phyloP scores from a whole-genome alignment of 148 eudicot genomes.

The Gaultheria prostrata region DNA sequence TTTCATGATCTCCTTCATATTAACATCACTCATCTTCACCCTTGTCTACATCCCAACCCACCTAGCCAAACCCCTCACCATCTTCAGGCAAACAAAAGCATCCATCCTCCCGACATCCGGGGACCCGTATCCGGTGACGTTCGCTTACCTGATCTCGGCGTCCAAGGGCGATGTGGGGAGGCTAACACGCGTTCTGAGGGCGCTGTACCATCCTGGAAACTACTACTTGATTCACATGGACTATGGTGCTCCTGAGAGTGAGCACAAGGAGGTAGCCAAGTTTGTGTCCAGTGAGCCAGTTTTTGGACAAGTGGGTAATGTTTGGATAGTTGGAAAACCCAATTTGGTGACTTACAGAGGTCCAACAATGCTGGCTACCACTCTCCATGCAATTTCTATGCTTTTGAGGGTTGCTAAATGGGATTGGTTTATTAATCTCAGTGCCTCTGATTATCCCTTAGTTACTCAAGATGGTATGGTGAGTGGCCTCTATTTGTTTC shows the following conservation, averaged over 20 bases:
- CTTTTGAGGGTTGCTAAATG: slow-evolving; percentile 59
- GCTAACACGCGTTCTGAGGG: slow-evolving; percentile 56
- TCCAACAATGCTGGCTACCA: slow-evolving; percentile 81
- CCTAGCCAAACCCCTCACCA: slow-evolving; percentile 32
- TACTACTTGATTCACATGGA: slow-evolving; percentile 78
- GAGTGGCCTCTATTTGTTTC: slow-evolving; percentile 40
- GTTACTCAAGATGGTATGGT: slow-evolving; percentile 99
- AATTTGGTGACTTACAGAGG: slow-evolving; percentile 89
- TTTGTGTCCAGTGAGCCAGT: slow-evolving; percentile 49
- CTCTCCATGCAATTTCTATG: slow-evolving; percentile 78
- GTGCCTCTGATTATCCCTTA: slow-evolving; percentile 96
- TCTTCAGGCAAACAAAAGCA: slow-evolving; percentile 24
- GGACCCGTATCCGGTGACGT: slow-evolving; percentile 54
- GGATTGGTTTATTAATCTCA: slow-evolving; percentile 97
- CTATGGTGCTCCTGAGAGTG: slow-evolving; percentile 48
- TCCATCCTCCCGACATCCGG: slow-evolving; percentile 23
- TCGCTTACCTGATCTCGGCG: slow-evolving; percentile 92
- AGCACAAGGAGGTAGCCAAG: slow-evolving; percentile 54
- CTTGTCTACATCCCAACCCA: slow-evolving; percentile 51
- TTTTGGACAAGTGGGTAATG: slow-evolving; percentile 65
- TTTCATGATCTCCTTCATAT: slow-evolving; percentile 40
- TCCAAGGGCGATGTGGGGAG: slow-evolving; percentile 57
- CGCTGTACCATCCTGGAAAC: slow-evolving; percentile 84
- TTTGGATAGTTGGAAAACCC: slow-evolving; percentile 75
- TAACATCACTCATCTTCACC: slow-evolving; percentile 42